phyloP scores from a whole-genome alignment of 2,329 filamentous ascomycete species.

The Verticillium nubilum region DNA sequence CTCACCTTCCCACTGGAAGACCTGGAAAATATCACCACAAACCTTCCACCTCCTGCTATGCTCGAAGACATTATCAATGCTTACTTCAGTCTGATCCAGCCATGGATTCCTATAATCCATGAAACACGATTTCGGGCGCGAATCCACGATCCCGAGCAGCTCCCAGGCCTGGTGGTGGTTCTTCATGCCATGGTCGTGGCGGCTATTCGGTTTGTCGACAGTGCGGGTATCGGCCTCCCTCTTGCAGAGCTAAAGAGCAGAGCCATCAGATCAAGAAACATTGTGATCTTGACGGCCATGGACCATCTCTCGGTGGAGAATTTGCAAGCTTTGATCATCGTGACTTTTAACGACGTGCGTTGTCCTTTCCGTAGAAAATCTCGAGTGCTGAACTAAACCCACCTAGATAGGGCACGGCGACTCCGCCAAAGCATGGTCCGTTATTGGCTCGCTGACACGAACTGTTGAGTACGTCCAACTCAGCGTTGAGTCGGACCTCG shows the following conservation, averaged over 20 bases:
- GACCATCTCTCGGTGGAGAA: constrained; percentile 28
- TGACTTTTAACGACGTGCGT: constrained; percentile 29
- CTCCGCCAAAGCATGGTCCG: constrained; percentile 12
- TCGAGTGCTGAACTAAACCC: background rate
- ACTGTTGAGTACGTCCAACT: constrained; percentile 13
- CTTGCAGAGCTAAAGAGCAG: background rate
- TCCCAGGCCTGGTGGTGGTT: constrained; percentile 21
- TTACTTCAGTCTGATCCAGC: constrained; percentile 32
- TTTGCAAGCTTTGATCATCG: constrained; percentile 29
- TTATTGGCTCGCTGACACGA: constrained; percentile 12
- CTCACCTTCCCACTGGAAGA: constrained; percentile 13
- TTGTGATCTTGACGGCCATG: constrained; percentile 24
- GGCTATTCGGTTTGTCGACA: constrained; percentile 18
- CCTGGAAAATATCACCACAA: constrained; percentile 19
- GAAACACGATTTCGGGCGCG: constrained; percentile 21
- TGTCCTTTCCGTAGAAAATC: fast-evolving
- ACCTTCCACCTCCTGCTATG: constrained; percentile 9
- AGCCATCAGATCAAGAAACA: constrained; percentile 9
- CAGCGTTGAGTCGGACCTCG: constrained; percentile 12
- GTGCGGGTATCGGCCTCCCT: constrained; percentile 10
- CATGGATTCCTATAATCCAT: constrained; percentile 33
- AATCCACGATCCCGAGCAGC: constrained; percentile 17
- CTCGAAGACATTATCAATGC: constrained; percentile 15
- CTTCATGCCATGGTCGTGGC: constrained; percentile 28
- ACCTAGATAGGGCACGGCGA: constrained; percentile 13